Evolutionary conservation across 2,329 filamentous ascomycete genomes (phyloP).

Genomic region (Aotearoamyces nothofagi): DNA sequence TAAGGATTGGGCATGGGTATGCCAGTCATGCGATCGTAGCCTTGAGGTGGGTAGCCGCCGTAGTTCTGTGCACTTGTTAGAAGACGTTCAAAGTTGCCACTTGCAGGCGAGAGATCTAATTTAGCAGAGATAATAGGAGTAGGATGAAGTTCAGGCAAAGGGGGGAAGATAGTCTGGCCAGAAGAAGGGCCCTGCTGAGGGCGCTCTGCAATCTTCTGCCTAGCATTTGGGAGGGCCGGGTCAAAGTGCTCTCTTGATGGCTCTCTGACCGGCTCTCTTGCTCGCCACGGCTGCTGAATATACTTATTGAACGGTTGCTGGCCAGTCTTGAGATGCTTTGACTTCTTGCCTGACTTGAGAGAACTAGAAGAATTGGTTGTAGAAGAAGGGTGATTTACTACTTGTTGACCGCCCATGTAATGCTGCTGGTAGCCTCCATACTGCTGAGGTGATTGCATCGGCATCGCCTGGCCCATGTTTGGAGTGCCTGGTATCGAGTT

Average conservation of each 20-base stretch:
- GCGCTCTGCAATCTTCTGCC: conserved; percentile 1
- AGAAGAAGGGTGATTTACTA: conserved; percentile 38
- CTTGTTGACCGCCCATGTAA: conserved; percentile 28
- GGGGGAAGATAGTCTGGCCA: conserved; percentile 12
- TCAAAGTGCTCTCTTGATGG: conserved; percentile 1
- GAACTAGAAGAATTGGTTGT: conserved; percentile 3
- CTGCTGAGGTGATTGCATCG: conserved; percentile 37
- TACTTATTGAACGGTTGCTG: conserved; percentile 7
- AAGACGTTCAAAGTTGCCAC: conserved; percentile 50
- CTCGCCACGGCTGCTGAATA: conserved; percentile 4
- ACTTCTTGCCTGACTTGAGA: conserved; percentile 8
- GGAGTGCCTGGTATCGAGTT: conserved; percentile 54
- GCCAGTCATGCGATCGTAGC: conserved; percentile 26
- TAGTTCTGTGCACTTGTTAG: conserved; percentile 44
- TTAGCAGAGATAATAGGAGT: conserved; percentile 14
- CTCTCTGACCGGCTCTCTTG: conserved; percentile 10
- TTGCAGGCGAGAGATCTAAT: conserved; percentile 52
- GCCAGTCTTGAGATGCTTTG: conserved; percentile 3
- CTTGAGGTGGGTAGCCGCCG: conserved; percentile 35
- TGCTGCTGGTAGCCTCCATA: conserved; percentile 28
- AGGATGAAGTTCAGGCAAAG: conserved; percentile 16
- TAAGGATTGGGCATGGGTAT: conserved; percentile 24
- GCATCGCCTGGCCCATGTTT: conserved; percentile 51
- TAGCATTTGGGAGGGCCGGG: not conserved
- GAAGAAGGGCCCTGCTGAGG: conserved; percentile 12